phyloP scores from a whole-genome alignment of 768 basidiomycete species.

The Panaeolus cyanescens region DNA sequence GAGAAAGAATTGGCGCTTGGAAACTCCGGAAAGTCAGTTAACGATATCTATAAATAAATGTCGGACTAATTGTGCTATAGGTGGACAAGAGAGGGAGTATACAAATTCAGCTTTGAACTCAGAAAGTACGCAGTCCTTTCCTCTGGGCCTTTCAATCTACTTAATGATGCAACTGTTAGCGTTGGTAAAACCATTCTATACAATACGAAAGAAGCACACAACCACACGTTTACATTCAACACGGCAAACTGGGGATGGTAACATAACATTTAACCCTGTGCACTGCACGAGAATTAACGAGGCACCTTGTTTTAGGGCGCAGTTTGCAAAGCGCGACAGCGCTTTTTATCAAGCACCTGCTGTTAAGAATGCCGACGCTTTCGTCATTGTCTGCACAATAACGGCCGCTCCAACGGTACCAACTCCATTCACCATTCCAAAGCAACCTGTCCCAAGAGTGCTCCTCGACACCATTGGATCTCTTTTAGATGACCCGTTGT shows the following conservation, averaged over 20 bases:
- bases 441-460: slow-evolving; percentile 62
- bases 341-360: slow-evolving; percentile 60
- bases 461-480: slow-evolving; percentile 73
- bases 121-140: slow-evolving; percentile 47
- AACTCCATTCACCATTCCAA: slow-evolving; percentile 46
- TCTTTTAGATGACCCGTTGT: slow-evolving; percentile 77
- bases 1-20: slow-evolving; percentile 69
- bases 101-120: slow-evolving; percentile 84
- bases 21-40: slow-evolving; percentile 51
- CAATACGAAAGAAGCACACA: slow-evolving; percentile 76
- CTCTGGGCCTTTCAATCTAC: not conserved
- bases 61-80: slow-evolving; percentile 31
- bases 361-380: slow-evolving; percentile 62
- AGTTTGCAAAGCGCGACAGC: slow-evolving; percentile 75
- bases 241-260: slow-evolving; percentile 92
- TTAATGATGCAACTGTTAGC: too few species aligned
- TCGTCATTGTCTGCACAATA: slow-evolving; percentile 79
- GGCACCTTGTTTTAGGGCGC: slow-evolving; percentile 49
- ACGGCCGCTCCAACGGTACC: slow-evolving; percentile 60
- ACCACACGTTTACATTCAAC: slow-evolving; percentile 83
- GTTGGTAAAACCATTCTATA: slow-evolving; percentile 50
- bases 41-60: not conserved
- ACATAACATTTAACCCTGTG: not conserved
- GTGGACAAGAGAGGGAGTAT: slow-evolving; percentile 86
- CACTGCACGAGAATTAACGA: not conserved